These are phyloP conservation scores for Heterobasidion parviporum DNA, from an alignment of 1,284 basidiomycete genomes.

Conservation along the genomic window DNA sequence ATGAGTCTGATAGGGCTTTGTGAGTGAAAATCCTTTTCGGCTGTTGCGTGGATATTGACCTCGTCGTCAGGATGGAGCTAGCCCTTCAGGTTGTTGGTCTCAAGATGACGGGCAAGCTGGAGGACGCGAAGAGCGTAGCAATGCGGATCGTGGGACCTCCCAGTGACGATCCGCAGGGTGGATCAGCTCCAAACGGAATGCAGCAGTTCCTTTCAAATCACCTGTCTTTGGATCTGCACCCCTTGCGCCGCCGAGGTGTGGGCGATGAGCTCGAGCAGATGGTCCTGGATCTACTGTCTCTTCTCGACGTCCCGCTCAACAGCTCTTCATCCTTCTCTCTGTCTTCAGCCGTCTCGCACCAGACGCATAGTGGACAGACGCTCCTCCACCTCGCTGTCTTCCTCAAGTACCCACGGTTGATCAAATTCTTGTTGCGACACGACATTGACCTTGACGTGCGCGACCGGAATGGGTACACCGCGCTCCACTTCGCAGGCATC, in stretches of 20 bases:
- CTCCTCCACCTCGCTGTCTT: conserved; percentile 84
- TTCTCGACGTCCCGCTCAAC: conserved; percentile 56
- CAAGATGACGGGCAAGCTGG: conserved; percentile 94
- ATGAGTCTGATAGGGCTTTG: conserved; percentile 83
- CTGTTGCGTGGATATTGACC: conserved; percentile 13
- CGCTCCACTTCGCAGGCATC: conserved; percentile 82
- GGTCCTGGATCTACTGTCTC: conserved; percentile 71
- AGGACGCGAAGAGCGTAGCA: conserved; percentile 88
- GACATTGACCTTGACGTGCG: conserved; percentile 77
- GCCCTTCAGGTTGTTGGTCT: conserved; percentile 91
- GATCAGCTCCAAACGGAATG: conserved; percentile 29
- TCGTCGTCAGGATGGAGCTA: conserved; percentile 73
- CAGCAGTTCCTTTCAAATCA: conserved; percentile 44
- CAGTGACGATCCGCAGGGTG: conserved; percentile 34
- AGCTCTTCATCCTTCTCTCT: conserved; percentile 29
- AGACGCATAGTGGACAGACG: conserved; percentile 68
- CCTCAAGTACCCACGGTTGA: conserved; percentile 71
- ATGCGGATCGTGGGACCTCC: conserved; percentile 72
- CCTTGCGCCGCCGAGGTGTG: conserved; percentile 46
- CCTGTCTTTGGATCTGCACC: conserved; percentile 37
- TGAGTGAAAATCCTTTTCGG: conserved; percentile 32
- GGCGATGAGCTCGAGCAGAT: conserved; percentile 66
- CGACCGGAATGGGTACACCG: conserved; percentile 87
- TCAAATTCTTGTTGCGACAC: conserved; percentile 64
- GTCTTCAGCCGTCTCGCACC: conserved; percentile 49